phyloP scores from a whole-genome alignment of 192 early-diverging fungal genomes.

The Rhizoclosmatium globosum region DNA sequence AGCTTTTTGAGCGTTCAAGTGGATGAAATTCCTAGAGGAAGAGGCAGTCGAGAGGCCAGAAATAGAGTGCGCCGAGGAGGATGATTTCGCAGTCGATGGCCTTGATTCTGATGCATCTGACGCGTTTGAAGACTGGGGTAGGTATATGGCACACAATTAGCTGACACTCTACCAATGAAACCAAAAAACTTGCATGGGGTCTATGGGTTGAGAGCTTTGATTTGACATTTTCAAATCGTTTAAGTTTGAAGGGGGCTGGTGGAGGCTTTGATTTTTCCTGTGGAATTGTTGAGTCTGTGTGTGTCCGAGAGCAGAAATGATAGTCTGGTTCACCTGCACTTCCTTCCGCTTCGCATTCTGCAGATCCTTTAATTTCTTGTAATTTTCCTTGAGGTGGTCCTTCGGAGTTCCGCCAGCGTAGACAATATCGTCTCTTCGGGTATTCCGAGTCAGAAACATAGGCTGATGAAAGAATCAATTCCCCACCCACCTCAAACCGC shows the following conservation, averaged over 20 bases:
- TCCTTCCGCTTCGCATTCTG: slow-evolving; percentile 43
- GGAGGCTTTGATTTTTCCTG: slow-evolving; percentile 46
- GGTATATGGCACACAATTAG: not conserved
- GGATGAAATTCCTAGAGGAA: slow-evolving; percentile 53
- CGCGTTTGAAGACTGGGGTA: not conserved
- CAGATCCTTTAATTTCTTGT: slow-evolving; percentile 43
- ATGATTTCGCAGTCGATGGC: slow-evolving; percentile 45
- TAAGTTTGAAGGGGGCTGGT: slow-evolving; percentile 57
- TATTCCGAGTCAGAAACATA: not conserved
- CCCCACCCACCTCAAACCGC: slow-evolving; percentile 51
- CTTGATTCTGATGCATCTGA: slow-evolving; percentile 28
- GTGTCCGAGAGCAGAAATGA: not conserved
- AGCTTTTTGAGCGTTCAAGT: slow-evolving; percentile 50
- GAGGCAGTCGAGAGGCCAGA: not conserved
- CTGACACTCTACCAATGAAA: not conserved
- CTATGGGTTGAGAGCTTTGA: slow-evolving; percentile 49
- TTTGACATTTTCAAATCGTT: slow-evolving; percentile 55
- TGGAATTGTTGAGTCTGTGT: not conserved
- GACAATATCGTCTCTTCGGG: slow-evolving; percentile 56
- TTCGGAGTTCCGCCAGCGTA: slow-evolving; percentile 58
- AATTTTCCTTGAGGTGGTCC: slow-evolving; percentile 59
- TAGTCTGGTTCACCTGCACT: slow-evolving; percentile 33
- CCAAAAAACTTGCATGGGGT: slow-evolving; percentile 9
- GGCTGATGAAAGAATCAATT: not conserved
- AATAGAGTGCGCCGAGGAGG: not conserved